Evolutionary conservation across 2,329 filamentous ascomycete species (phyloP).

Genomic region (Penicillium sclerotiorum): DNA sequence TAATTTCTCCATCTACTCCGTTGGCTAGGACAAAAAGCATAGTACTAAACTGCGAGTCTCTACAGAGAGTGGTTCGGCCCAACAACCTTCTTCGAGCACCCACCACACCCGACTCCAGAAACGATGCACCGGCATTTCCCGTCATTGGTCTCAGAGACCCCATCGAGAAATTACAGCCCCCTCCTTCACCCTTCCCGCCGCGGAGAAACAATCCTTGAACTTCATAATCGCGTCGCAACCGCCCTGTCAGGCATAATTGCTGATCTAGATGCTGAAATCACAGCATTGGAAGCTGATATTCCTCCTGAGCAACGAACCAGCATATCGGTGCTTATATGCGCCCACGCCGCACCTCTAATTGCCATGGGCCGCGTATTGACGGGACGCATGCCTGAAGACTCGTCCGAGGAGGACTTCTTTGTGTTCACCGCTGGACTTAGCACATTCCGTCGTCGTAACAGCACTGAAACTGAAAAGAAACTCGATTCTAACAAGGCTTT

Average conservation of each 20-base stretch:
- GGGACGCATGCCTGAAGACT: conserved; percentile 71
- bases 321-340: conserved; percentile 73
- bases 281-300: conserved; percentile 47
- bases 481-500: conserved; percentile 4
- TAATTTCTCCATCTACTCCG: too few relatives aligned
- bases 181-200: conserved; percentile 68
- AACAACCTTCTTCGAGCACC: conserved; percentile 78
- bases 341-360: conserved; percentile 89
- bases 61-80: conserved; percentile 86
- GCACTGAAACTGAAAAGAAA: conserved; percentile 16
- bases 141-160: conserved; percentile 51
- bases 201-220: conserved; percentile 76
- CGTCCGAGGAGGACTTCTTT: conserved; percentile 75
- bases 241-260: conserved; percentile 71
- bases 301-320: conserved; percentile 55
- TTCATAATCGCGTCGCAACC: conserved; percentile 78
- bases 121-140: conserved; percentile 68
- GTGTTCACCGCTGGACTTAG: conserved; percentile 83
- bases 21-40: too few relatives aligned
- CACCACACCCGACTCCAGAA: conserved; percentile 67
- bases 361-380: conserved; percentile 81
- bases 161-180: conserved; percentile 57
- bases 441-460: conserved; percentile 62
- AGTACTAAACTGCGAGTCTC: too few relatives aligned
- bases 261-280: conserved; percentile 64